These are phyloP conservation scores for Citrus mangshanensis DNA, from an alignment of 345 rosid genomes.

Conservation along the genomic window DNA sequence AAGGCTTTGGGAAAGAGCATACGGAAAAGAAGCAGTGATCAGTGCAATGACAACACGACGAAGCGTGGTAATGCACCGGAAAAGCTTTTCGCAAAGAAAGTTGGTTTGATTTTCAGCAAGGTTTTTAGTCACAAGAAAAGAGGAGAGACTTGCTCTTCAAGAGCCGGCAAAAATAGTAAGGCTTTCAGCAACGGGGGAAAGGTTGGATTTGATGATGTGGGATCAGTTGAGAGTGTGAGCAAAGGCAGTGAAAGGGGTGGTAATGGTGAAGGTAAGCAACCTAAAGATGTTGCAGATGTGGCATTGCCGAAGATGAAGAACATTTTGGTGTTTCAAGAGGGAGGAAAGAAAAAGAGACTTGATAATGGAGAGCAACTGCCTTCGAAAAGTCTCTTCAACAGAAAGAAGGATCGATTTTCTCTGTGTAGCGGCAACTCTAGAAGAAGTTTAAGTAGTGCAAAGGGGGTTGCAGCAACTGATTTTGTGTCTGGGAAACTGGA, in stretches of 20 bases:
- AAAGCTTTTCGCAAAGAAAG: conserved; percentile 16
- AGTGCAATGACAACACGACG: not conserved
- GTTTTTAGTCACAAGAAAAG: conserved; percentile 26
- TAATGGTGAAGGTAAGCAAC: not conserved
- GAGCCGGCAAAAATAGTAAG: not conserved
- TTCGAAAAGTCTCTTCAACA: not conserved
- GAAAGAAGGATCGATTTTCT: not conserved
- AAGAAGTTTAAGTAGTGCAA: not conserved
- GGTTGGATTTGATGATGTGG: not conserved
- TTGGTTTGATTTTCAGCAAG: conserved; percentile 24
- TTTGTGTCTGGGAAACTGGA: not conserved
- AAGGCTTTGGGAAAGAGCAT: conserved; percentile 23
- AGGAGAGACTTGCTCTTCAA: not conserved
- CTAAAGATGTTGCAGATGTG: not conserved
- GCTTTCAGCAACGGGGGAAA: not conserved
- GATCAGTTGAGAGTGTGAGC: not conserved
- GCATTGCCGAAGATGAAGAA: not conserved
- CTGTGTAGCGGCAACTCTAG: not conserved
- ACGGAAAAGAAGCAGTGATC: conserved; percentile 7
- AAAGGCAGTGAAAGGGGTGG: not conserved
- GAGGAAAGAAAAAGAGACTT: not conserved
- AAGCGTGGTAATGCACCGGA: not conserved
- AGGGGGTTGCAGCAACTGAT: not conserved
- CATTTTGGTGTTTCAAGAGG: conserved; percentile 7
- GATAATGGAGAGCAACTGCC: not conserved